Evolutionary conservation across 495 filamentous ascomycete species (phyloP).

Genomic region (Cercophora sp.): DNA sequence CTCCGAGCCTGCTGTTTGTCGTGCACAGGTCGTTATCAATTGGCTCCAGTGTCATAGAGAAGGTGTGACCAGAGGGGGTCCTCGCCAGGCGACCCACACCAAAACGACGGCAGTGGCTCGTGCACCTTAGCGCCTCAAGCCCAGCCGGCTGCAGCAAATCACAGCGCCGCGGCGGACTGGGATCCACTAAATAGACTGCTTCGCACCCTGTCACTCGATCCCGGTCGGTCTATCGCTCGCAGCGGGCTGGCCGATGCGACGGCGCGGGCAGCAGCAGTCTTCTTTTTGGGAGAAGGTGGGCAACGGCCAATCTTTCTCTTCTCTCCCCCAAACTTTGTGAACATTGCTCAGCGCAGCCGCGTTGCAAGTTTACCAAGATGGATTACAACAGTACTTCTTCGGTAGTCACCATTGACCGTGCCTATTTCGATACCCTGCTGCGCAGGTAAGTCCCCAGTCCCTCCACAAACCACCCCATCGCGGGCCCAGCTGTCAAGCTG

Average conservation of each 20-base stretch:
- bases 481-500: slow-evolving; percentile 1
- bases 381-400: slow-evolving; percentile 9
- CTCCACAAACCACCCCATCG: background rate
- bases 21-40: too few species aligned
- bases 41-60: too few species aligned
- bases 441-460: slow-evolving; percentile 40
- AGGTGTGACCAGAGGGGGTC: too few species aligned
- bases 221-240: background rate
- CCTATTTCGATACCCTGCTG: slow-evolving; percentile 50
- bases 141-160: background rate
- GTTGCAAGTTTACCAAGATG: too few species aligned
- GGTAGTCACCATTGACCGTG: slow-evolving; percentile 49
- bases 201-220: background rate
- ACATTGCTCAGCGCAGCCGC: slow-evolving; percentile 1
- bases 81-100: too few species aligned
- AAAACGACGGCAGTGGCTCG: too few species aligned
- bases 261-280: background rate
- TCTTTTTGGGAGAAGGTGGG: background rate
- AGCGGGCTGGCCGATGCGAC: background rate
- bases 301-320: background rate
- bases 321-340: slow-evolving; percentile 6
- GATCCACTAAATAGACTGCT: background rate
- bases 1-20: too few species aligned
- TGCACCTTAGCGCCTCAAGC: background rate
- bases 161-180: background rate